Base-by-base conservation (phyloP, 108 stramenopile species). In the Asterionellopsis glacialis region DNA sequence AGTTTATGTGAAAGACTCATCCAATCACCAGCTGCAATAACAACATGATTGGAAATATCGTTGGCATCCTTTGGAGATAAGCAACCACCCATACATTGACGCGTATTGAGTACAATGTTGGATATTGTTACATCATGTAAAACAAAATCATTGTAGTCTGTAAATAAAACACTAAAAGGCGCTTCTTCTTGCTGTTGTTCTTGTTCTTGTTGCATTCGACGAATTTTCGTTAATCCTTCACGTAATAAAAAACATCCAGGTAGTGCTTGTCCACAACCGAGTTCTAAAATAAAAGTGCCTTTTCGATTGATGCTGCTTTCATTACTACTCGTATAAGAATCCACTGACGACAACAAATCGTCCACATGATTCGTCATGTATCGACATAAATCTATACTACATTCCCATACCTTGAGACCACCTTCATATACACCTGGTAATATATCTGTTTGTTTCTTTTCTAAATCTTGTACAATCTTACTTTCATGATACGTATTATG, bases 361-460 rank as follows among this genome's bases (percentile, higher is more conserved):
- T 62, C 54, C 15, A 44, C 33, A 39, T 14, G 45, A 59, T 41
- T 23, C 24, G 28, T 43, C 22, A 93, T 60, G 64, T 75, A 84
- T 22, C 74, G 80, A 48, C 86, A 82, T 19, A 93, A 59, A 61
- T 93, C 91, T 9, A 90, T 7, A 49, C 82, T 84, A 51, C 91
- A 89, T 50, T 93, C 91, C 91, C 91, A 93, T 9, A 90, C 77
- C 45, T 87, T 85, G 24, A 85, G 45, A 11, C 91, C 91, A 12
- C 91, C 91, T 61, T 93, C 91, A 59, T 93, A 93, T 1, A 82
- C 77, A n/a, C 88, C 88, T 18, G 86, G 84, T 12, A 79, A 79
- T 10, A 85, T 28, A 51, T 81, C 83, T n/a, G 76, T 57, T 41
- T 54, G 53, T 4, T 21, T 1, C 9, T 9, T 2, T 48, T 48